Evolutionary conservation across 192 early-diverging fungal genomes (phyloP), one percentile per base, ranked within the genome.

Genomic region (Umbelopsis sp.): DNA sequence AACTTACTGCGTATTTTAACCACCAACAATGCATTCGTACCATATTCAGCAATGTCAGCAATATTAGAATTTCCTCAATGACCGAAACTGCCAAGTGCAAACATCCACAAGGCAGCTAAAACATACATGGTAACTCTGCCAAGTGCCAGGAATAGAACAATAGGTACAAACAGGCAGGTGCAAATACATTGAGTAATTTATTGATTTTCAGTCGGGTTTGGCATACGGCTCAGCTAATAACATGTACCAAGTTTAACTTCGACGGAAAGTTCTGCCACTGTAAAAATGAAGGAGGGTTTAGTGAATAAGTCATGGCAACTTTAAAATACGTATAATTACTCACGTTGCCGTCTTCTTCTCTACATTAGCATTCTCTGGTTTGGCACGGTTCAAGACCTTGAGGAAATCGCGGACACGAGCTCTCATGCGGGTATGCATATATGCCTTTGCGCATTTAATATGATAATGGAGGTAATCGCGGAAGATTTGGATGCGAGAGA

Each of bases 381-480:
- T 98, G 70, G 97, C 97, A 64, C 97, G 88, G 84, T 99, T 99
- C 68, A 99, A 87, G 10, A 99, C 96, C 90, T 97, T 99, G 74
- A 99, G 82, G 82, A 99, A 97, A 65, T 93, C 94, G 70, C 91
- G 89, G 49, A 99, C 97, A 46, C 97, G 90, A 52, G 93, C 89
- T 53, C 97, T 83, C 95, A 99, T 97, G 48, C 97, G 90, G 18
- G 95, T 95, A 82, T 98, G 95, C 95, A 99, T 95, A 75, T 98
- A 99, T 0, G 97, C 95, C 85, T 99, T 99, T 52, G 95, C 94
- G 66, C 95, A 96, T 84, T 99, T 99, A 84, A 99, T 97, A 74
- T 99, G 97, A 82, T 97, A 99, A 78, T 99, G 97, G 69, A 99
- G 84, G 81, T 97, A 99, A 82, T 99, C 96, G 47, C 96, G 87